A percentile compares a stretch with the other conserved stretches of the same genome.
These are phyloP conservation scores for Colletotrichum caudatum DNA, from an alignment of 2,329 filamentous ascomycete genomes.

Conservation along the genomic window DNA sequence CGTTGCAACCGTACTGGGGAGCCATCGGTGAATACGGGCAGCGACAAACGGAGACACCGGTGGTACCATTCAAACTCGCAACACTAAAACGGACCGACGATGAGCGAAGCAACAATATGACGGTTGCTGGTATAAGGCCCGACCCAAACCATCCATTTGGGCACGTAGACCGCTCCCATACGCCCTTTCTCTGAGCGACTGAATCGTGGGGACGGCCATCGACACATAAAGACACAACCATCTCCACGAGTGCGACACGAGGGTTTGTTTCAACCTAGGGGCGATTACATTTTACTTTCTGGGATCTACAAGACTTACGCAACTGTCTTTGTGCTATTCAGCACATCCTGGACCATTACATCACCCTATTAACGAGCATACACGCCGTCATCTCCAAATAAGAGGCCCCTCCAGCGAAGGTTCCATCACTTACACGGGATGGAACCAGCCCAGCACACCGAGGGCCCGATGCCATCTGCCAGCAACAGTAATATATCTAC, in stretches of 20 bases:
- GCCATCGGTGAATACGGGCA: conserved; percentile 23
- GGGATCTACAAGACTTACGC: conserved; percentile 32
- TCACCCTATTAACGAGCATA: conserved; percentile 5
- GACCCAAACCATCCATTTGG: conserved; percentile 16
- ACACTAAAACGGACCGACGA: conserved; percentile 32
- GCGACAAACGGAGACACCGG: conserved; percentile 30
- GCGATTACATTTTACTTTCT: conserved; percentile 33
- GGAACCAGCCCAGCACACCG: conserved; percentile 38
- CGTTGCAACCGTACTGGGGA: conserved; percentile 32
- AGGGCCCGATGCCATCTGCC: conserved; percentile 28
- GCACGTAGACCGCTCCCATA: conserved; percentile 1
- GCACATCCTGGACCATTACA: not conserved
- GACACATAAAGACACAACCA: conserved; percentile 19
- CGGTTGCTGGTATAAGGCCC: conserved; percentile 16
- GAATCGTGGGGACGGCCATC: conserved; percentile 35
- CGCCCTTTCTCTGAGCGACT: conserved; percentile 14
- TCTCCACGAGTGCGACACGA: conserved; percentile 27
- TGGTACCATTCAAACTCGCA: conserved; percentile 17
- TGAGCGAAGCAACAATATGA: conserved; percentile 34
- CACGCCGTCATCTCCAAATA: conserved; percentile 17
- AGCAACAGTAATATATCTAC: not conserved
- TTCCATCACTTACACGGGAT: conserved; percentile 22
- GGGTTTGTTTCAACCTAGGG: conserved; percentile 36
- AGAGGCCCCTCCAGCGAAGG: not conserved
- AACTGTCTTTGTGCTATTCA: conserved; percentile 10